A percentile compares a stretch with the other conserved stretches of the same genome.
These are phyloP conservation scores for Ascochyta viciae-villosae DNA, from an alignment of 2,329 filamentous ascomycete genomes.

Conservation along the genomic window DNA sequence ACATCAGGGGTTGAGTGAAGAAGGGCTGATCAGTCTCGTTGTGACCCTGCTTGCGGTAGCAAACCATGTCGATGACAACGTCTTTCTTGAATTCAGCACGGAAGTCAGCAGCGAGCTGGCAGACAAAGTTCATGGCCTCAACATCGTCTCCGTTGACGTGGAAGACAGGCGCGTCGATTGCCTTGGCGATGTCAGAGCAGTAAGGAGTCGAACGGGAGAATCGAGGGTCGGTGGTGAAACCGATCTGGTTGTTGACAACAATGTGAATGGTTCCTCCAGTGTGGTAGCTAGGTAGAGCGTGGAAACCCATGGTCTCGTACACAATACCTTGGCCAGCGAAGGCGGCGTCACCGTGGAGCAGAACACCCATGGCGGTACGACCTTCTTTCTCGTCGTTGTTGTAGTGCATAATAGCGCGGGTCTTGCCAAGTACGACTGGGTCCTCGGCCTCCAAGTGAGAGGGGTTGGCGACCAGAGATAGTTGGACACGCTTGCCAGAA, in stretches of 20 bases:
- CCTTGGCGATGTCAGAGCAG: slow-evolving; percentile 99
- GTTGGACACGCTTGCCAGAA: slow-evolving; percentile 98
- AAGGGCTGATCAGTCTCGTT: slow-evolving; percentile 99
- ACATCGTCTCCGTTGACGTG: slow-evolving; percentile 99
- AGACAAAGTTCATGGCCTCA: slow-evolving; percentile 97
- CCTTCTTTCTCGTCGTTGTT: slow-evolving; percentile 95
- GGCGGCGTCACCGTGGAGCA: slow-evolving; percentile 96
- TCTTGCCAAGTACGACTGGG: slow-evolving; percentile 96
- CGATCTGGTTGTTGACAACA: slow-evolving; percentile 99
- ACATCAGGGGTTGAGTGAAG: slow-evolving; percentile 99
- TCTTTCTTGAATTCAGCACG: slow-evolving; percentile 98
- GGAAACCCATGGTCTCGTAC: slow-evolving; percentile 98
- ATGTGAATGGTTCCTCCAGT: slow-evolving; percentile 97
- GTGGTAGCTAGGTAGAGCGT: slow-evolving; percentile 92
- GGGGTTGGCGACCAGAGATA: slow-evolving; percentile 96
- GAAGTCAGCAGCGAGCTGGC: slow-evolving; percentile 96
- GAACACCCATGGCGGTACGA: slow-evolving; percentile 89
- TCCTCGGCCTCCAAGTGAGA: slow-evolving; percentile 98
- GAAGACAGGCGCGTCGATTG: slow-evolving; percentile 97
- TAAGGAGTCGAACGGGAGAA: slow-evolving; percentile 97
- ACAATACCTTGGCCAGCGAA: slow-evolving; percentile 97
- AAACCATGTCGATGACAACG: slow-evolving; percentile 96
- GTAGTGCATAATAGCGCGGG: slow-evolving; percentile 97
- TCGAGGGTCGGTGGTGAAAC: slow-evolving; percentile 97
- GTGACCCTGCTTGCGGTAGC: slow-evolving; percentile 98